phyloP scores from a whole-genome alignment of 2,329 filamentous ascomycete genomes.

The Fusarium staphyleae region DNA sequence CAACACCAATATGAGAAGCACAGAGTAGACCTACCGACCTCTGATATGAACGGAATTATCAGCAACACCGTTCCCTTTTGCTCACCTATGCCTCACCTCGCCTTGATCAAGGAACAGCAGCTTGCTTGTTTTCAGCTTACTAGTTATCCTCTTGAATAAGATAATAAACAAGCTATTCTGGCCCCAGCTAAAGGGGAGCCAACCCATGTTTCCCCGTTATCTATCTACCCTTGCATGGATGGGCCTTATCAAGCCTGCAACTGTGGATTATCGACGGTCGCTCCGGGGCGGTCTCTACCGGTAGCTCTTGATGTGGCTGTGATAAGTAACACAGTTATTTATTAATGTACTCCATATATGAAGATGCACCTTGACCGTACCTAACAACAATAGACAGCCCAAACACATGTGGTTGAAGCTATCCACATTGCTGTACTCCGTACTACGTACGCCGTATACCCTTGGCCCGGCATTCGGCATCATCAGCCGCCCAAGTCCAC shows the following conservation, averaged over 20 bases:
- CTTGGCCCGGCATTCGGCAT: slow-evolving; percentile 32
- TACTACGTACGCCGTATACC: too few relatives aligned
- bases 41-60: background rate
- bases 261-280: slow-evolving; percentile 26
- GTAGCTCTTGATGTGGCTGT: slow-evolving; percentile 3
- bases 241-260: background rate
- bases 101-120: background rate
- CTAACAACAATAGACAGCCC: background rate
- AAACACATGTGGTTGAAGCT: background rate
- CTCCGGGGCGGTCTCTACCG: slow-evolving; percentile 37
- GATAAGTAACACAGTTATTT: background rate
- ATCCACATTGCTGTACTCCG: slow-evolving; percentile 5
- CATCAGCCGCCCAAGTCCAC: background rate
- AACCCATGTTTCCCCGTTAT: slow-evolving; percentile 8
- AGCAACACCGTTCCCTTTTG: background rate
- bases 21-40: too few relatives aligned
- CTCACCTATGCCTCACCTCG: background rate
- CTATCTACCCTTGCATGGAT: background rate
- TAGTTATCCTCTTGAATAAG: background rate
- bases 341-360: background rate
- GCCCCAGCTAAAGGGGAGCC: slow-evolving; percentile 11
- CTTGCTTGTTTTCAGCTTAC: background rate
- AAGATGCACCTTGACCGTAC: background rate
- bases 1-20: too few relatives aligned
- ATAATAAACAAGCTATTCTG: background rate